Evolutionary conservation across 108 stramenopile species (phyloP).

Genomic region (Nitzschia sp.): DNA sequence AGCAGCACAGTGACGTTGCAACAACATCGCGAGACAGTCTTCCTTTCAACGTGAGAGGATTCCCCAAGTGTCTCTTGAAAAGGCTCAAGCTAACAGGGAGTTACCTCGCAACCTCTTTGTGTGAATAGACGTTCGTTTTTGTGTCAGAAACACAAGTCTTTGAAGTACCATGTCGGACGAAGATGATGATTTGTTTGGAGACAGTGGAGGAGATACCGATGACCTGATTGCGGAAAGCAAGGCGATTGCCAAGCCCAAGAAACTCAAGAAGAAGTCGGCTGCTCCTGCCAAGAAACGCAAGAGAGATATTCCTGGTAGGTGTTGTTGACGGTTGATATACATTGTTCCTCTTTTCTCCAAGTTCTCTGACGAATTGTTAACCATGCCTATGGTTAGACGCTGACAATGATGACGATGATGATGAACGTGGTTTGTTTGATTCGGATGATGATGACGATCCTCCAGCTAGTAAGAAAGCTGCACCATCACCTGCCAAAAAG

Average conservation of each 20-base stretch:
- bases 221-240: constrained; percentile 62
- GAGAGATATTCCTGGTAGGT: constrained; percentile 53
- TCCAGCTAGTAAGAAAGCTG: constrained; percentile 15
- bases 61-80: too few relatives aligned
- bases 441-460: constrained; percentile 62
- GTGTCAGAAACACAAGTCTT: too few relatives aligned
- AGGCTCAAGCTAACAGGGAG: too few relatives aligned
- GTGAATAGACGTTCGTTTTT: too few relatives aligned
- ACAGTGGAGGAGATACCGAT: constrained; percentile 77
- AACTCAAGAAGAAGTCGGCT: constrained; percentile 32
- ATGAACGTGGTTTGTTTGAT: constrained; percentile 57
- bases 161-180: constrained; percentile 61
- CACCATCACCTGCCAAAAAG: constrained; percentile 19
- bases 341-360: neutral
- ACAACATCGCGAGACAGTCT: too few relatives aligned
- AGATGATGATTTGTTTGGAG: constrained; percentile 73
- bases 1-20: too few relatives aligned
- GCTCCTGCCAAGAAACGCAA: constrained; percentile 29
- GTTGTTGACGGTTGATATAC: neutral
- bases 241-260: constrained; percentile 49
- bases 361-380: neutral
- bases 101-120: too few relatives aligned
- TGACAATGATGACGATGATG: constrained; percentile 49
- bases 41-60: too few relatives aligned
- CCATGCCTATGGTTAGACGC: constrained; percentile 31